phyloP scores from a whole-genome alignment of 495 filamentous ascomycete genomes.

The Penicillium daleae region DNA sequence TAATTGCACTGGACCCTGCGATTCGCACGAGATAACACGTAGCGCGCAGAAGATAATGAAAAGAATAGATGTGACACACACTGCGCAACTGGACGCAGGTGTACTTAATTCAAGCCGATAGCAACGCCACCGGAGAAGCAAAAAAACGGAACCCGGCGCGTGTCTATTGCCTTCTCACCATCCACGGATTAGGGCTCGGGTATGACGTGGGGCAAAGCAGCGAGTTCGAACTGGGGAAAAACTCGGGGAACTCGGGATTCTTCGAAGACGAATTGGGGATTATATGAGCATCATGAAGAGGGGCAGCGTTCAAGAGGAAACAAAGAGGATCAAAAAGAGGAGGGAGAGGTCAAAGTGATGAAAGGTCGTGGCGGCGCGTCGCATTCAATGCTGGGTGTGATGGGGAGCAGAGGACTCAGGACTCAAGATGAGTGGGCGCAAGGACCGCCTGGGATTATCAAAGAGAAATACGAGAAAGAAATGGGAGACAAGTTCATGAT shows the following conservation, averaged over 20 bases:
- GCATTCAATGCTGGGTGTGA: background rate
- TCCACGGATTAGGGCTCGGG: slow-evolving; percentile 26
- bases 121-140: slow-evolving; percentile 22
- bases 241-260: background rate
- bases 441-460: background rate
- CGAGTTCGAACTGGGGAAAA: too few species aligned
- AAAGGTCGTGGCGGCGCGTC: slow-evolving; percentile 6
- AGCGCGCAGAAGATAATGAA: background rate
- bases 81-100: too few species aligned
- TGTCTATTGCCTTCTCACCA: slow-evolving; percentile 9
- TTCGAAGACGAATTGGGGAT: background rate
- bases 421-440: background rate
- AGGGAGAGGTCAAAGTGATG: slow-evolving; percentile 1
- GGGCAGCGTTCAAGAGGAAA: background rate
- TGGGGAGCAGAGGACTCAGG: background rate
- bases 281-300: background rate
- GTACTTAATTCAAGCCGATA: slow-evolving; percentile 1
- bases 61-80: background rate
- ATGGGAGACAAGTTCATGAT: too few species aligned
- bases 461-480: background rate
- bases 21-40: slow-evolving; percentile 5
- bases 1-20: background rate
- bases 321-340: background rate
- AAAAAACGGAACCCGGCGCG: slow-evolving; percentile 14
- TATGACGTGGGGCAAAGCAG: slow-evolving; percentile 31